Evolutionary conservation across 345 rosid species (phyloP).

Genomic region (Gossypium turneri): DNA sequence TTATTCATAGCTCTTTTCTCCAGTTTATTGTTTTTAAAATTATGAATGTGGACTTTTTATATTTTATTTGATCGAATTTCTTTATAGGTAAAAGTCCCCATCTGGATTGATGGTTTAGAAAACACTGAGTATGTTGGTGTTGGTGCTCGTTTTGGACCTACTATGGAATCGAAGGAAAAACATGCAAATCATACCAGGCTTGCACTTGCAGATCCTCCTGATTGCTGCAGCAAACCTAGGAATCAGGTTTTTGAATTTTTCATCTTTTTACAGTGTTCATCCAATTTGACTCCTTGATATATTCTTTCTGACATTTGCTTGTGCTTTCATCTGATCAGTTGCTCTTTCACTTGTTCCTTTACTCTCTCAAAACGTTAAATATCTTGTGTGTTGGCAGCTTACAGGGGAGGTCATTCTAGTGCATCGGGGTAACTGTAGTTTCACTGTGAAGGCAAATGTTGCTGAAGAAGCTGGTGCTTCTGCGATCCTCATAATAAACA

Average conservation of each 20-base stretch:
- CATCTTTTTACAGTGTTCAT: not conserved
- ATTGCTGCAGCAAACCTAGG: slow-evolving; percentile 49
- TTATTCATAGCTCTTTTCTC: not conserved
- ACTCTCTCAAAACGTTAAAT: slow-evolving; percentile 17
- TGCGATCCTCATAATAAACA: slow-evolving; percentile 62
- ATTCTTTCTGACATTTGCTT: not conserved
- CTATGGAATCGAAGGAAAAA: slow-evolving; percentile 64
- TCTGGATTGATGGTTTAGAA: slow-evolving; percentile 48
- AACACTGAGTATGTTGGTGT: slow-evolving; percentile 66
- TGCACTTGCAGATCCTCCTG: slow-evolving; percentile 62
- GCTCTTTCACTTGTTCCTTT: not conserved
- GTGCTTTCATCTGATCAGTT: not conserved
- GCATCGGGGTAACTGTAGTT: slow-evolving; percentile 69
- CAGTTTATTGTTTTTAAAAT: not conserved
- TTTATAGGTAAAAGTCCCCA: slow-evolving; percentile 61
- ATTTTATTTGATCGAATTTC: not conserved
- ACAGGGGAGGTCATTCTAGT: slow-evolving; percentile 47
- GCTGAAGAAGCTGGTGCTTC: slow-evolving; percentile 64
- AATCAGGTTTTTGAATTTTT: slow-evolving; percentile 40
- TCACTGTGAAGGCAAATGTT: slow-evolving; percentile 51
- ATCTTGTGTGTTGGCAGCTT: slow-evolving; percentile 35
- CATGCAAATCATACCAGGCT: slow-evolving; percentile 47
- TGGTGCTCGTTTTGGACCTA: slow-evolving; percentile 74
- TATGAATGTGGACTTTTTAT: slow-evolving; percentile 3
- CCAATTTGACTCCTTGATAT: not conserved